Conservation (phyloP, 2,329 filamentous ascomycete species). For the Pyrenochaeta sp. region DNA sequence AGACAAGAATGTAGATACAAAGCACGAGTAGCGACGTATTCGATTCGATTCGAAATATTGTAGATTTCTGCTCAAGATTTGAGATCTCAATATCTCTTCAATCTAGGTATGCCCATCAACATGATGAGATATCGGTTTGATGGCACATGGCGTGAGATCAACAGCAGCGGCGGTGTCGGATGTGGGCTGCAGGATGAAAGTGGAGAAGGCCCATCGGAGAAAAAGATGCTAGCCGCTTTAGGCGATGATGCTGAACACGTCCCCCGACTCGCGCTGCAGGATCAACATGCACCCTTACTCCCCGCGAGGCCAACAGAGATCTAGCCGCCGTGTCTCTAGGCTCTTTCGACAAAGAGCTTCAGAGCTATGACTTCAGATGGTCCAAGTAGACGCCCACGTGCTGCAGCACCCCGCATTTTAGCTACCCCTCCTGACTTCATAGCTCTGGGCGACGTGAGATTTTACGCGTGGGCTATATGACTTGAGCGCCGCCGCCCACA, state of each 20-base stretch:
- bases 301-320: constrained; percentile 10
- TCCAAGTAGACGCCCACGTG: constrained; percentile 35
- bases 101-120: background rate
- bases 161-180: background rate
- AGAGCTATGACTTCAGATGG: constrained; percentile 16
- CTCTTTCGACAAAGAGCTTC: constrained; percentile 9
- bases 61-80: no score
- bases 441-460: constrained; percentile 14
- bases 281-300: constrained; percentile 1
- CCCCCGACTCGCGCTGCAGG: background rate
- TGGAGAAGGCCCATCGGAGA: background rate
- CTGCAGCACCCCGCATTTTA: constrained; percentile 34
- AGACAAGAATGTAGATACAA: no score
- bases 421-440: constrained; percentile 41
- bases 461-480: constrained; percentile 18
- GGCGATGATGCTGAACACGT: constrained; percentile 1
- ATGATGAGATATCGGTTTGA: background rate
- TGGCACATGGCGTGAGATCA: background rate
- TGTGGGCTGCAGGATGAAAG: background rate
- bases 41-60: no score
- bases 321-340: constrained; percentile 12
- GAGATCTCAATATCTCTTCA: no score
- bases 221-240: constrained; percentile 1
- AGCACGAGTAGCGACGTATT: no score
- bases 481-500: constrained; percentile 8